A percentile compares a stretch with the other conserved stretches of the same genome.
Conservation (phyloP, 2,329 filamentous ascomycete genomes). For the Aspergillus pseudoterreus region DNA sequence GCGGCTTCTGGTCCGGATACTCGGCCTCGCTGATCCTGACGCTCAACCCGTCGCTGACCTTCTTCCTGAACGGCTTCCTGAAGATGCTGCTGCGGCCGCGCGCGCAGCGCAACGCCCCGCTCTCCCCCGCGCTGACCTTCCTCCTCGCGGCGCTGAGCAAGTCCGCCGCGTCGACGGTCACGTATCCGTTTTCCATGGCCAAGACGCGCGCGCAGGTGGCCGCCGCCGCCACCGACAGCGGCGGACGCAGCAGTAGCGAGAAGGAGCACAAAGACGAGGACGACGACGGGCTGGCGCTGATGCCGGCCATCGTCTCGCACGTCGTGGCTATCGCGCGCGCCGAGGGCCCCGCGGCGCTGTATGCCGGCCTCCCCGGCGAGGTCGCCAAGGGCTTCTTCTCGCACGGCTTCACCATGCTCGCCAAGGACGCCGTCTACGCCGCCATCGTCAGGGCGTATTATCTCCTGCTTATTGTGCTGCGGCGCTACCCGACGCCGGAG, state of each 20-base stretch:
- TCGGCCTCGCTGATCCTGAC: conserved; percentile 75
- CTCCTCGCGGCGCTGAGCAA: conserved; percentile 74
- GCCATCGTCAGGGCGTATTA: conserved; percentile 71
- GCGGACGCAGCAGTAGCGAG: too few species aligned
- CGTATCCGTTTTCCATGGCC: conserved; percentile 83
- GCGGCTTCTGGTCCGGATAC: conserved; percentile 85
- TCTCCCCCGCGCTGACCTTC: conserved; percentile 56
- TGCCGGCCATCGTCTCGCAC: conserved; percentile 59
- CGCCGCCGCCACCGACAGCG: too few species aligned
- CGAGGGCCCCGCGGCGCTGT: conserved; percentile 68
- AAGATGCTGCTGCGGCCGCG: conserved; percentile 57
- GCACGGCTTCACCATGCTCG: conserved; percentile 82
- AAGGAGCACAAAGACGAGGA: neutral
- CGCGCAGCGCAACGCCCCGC: conserved; percentile 48
- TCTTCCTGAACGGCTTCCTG: conserved; percentile 73
- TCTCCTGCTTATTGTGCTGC: conserved; percentile 51
- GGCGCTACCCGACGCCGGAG: conserved; percentile 42
- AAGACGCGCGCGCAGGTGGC: conserved; percentile 68
- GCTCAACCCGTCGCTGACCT: conserved; percentile 81
- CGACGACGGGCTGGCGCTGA: conserved; percentile 15
- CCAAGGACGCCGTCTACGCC: conserved; percentile 74
- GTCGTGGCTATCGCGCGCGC: conserved; percentile 55
- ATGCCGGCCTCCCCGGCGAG: conserved; percentile 72
- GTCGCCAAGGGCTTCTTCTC: conserved; percentile 79
- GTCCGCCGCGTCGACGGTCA: conserved; percentile 68